A percentile compares a stretch with the other conserved stretches of the same genome.
Evolutionary conservation across 2,329 filamentous ascomycete genomes (phyloP).

Genomic region (Diplodia scrobiculata): DNA sequence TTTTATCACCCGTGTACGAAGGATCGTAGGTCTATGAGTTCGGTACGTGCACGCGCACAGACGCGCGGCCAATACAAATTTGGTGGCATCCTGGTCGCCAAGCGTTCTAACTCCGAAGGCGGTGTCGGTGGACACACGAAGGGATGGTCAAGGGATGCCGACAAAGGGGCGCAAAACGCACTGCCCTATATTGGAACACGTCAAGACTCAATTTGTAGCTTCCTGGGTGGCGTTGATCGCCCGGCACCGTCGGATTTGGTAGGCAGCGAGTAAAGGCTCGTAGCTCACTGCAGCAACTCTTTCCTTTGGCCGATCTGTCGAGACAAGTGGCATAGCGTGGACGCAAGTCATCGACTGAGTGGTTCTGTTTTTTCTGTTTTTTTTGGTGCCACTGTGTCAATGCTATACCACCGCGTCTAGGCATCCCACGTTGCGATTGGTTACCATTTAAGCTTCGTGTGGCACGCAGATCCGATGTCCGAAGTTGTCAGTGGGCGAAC

Average conservation of each 20-base stretch:
- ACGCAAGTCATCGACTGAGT: not conserved
- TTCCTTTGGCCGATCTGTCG: no score
- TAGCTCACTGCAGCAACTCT: no score
- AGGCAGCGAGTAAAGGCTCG: no score
- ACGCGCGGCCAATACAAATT: no score
- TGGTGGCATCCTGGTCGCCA: no score
- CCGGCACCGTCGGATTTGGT: no score
- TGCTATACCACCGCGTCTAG: not conserved
- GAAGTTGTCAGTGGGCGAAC: not conserved
- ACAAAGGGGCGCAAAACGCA: not conserved
- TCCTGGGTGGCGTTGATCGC: no score
- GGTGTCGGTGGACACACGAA: no score
- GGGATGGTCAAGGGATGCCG: not conserved
- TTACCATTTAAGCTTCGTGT: not conserved
- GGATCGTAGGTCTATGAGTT: not conserved
- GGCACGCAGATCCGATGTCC: constrained; percentile 26
- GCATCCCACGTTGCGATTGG: not conserved
- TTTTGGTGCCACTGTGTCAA: not conserved
- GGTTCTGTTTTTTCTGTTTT: no score
- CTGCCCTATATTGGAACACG: not conserved
- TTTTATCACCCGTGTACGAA: no score
- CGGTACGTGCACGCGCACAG: no score
- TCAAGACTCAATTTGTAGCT: not conserved
- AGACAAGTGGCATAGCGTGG: not conserved
- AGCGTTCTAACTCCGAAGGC: no score